Base-by-base conservation (phyloP, 805 yeast species). In the Pichia rugopelliculosa region DNA sequence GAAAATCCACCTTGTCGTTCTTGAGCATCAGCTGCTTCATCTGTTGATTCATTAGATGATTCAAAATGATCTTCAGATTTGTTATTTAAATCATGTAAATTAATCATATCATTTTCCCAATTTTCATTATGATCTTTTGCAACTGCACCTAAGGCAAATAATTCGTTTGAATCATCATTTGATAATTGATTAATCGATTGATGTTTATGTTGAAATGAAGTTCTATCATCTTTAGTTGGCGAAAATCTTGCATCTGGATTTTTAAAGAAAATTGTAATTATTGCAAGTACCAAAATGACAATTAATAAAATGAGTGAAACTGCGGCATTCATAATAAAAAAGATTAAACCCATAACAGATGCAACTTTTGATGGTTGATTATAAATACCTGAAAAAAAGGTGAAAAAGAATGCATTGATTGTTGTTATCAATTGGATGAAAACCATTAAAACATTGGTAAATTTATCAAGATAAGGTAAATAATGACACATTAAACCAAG, bases 311-410 rank as follows among this genome's bases (percentile, higher is more conserved):
- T 73, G 54, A 87, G 73, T 9, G 96, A 80, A 60, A 86, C 89
- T 5, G 91, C 95, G 7, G 96, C 96, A 64, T 90, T 90, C 63
- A 90, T 65, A 48, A 90, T 74, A 64, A 90, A 90, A 68, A 87
- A 90, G 2, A 90, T 74, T 80, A 95, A 84, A 0, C 95, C 97
- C 96, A 90, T 87, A 47, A 90, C 78, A 1, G 96, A 82, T 13
- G 82, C 71, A 12, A 87, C 96, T 9, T 78, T 76, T 20, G 80
- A 82, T 9, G 87, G 82, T 68, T 89, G 96, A 44, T 83, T 81
- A 67, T 86, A 88, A 53, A 90, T 69, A 59, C 84, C 82, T 4
- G 96, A 86, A 62, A 88, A 90, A 71, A 90, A 90, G 53, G 87
- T 62, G 70, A 87, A 90, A 53, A 90, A 73, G 65, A 88, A 82